Percentiles rank a stretch among this genome's conserved stretches.
These are phyloP conservation scores for Pythium guiyangense DNA, from an alignment of 352 stramenopile genomes.

Conservation along the genomic window DNA sequence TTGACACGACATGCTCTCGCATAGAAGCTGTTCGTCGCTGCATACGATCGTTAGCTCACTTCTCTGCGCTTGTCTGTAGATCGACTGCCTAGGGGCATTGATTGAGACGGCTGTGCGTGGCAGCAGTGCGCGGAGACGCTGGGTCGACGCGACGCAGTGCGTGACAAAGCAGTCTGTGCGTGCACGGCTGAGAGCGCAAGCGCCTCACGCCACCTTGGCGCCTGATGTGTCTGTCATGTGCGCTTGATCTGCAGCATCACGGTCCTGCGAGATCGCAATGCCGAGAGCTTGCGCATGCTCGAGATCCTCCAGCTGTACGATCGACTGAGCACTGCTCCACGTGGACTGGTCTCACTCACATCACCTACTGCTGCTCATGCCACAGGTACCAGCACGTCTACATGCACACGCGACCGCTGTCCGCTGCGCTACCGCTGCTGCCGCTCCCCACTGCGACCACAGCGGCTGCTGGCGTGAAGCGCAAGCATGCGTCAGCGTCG, in stretches of 20 bases:
- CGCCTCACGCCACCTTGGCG: not conserved
- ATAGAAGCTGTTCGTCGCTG: not conserved
- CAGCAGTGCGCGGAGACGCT: constrained; percentile 16
- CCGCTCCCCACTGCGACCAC: constrained; percentile 1
- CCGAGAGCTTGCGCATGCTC: constrained; percentile 57
- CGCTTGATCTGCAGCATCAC: constrained; percentile 18
- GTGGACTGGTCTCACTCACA: not conserved
- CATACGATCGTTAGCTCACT: not conserved
- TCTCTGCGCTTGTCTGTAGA: constrained; percentile 12
- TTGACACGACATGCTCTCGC: not conserved
- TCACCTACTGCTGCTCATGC: not conserved
- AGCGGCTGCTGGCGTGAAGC: constrained; percentile 4
- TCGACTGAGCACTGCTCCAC: not conserved
- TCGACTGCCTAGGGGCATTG: constrained; percentile 34
- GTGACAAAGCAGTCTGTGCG: not conserved
- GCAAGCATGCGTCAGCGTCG: constrained; percentile 3
- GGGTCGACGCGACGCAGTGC: constrained; percentile 33
- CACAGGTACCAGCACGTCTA: not conserved
- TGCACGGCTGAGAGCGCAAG: not conserved
- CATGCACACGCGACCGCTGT: not conserved
- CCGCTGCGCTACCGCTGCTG: not conserved
- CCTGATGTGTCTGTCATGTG: not conserved
- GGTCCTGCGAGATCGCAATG: constrained; percentile 46
- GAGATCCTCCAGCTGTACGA: constrained; percentile 56
- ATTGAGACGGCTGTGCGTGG: constrained; percentile 17